Evolutionary conservation across 768 basidiomycete species (phyloP), one percentile per base, ranked within the genome.

Genomic region (Auriscalpium microsporum): DNA sequence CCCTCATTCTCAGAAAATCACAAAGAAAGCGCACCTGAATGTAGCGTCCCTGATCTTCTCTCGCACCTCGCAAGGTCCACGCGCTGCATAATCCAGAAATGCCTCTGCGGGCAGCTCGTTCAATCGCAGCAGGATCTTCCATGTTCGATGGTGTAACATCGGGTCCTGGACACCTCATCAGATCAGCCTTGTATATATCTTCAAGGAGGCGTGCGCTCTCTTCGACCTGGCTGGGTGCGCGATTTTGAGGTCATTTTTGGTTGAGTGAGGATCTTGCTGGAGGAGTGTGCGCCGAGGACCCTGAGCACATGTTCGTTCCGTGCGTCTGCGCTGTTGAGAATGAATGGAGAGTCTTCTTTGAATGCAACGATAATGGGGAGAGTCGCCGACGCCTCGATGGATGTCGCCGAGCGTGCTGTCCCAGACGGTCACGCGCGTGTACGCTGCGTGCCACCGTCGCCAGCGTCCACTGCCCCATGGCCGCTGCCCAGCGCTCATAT

Each of bases 11-110:
- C 9, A 11, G 33, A 45, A 10, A 14, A 35, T 17, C 34, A 42
- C 34, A 52, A 52, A 17, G 19, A 35, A 19, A 2, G 62, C 68
- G 55, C 64, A 90, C 90, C 95, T 80, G 69, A 98, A 98, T 0
- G 94, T 96, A 65, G 97, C 94, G 64, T 98, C 97, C 64, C 92
- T 78, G 56, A 98, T 94, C 74, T 94, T 94, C 71, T 91, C 87
- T 63, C 87, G 76, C 52, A 93, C 90, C 65, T 88, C 82, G 63
- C 90, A 93, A 51, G 92, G 90, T 2, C 91, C 90, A 53, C 87
- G 79, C 50, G 82, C 78, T 37, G 92, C 88, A 69, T 91, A 91
- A 60, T 81, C 73, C 50, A 90, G 73, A 66, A 87, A 93, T 1
- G 75, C 80, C 50, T 87, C 82, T 3, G 86, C 79, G 17, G 88